These are phyloP conservation scores for Haematococcus sp. DNA, from an alignment of 139 green algal species.

Conservation along the genomic window DNA sequence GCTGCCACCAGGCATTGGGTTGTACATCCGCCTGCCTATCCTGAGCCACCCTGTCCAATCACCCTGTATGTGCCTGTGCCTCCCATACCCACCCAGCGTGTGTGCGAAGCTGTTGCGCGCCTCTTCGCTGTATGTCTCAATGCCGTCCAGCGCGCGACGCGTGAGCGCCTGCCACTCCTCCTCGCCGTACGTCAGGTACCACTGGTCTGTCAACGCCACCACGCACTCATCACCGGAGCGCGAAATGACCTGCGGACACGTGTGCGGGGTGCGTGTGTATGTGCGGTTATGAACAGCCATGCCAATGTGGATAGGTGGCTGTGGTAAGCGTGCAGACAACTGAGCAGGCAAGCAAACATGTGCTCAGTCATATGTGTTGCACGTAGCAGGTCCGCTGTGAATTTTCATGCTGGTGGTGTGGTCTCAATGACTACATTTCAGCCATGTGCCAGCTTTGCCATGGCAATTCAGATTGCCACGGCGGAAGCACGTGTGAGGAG, in stretches of 20 bases:
- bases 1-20: no score
- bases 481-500: no score
- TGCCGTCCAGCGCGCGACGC: slow-evolving; percentile 56
- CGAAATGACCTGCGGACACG: slow-evolving; percentile 68
- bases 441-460: neutral
- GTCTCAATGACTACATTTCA: neutral
- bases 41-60: no score
- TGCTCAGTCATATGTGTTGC: neutral
- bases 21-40: no score
- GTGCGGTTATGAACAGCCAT: neutral
- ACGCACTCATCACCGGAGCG: slow-evolving; percentile 94
- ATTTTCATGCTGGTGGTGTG: neutral
- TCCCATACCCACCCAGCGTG: slow-evolving; percentile 69
- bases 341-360: neutral
- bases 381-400: no score
- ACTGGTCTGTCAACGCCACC: slow-evolving; percentile 98
- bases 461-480: no score
- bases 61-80: no score
- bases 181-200: slow-evolving; percentile 90
- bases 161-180: slow-evolving; percentile 70
- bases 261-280: slow-evolving; percentile 3
- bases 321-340: neutral
- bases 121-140: slow-evolving; percentile 77
- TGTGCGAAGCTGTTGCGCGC: slow-evolving; percentile 72
- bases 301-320: neutral